phyloP scores from a whole-genome alignment of 306 rosid genomes.

The Leucaena leucocephala region DNA sequence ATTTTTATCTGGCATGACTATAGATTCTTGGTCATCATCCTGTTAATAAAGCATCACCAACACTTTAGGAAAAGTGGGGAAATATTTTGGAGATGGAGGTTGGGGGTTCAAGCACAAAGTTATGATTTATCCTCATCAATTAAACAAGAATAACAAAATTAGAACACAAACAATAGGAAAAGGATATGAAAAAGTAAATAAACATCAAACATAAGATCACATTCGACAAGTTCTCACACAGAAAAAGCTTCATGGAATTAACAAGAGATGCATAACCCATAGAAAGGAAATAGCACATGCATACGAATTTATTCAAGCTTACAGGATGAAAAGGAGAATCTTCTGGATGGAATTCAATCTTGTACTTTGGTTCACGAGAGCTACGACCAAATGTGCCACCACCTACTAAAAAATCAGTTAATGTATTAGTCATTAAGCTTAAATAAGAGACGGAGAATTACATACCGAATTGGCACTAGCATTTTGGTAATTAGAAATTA shows the following conservation, averaged over 20 bases:
- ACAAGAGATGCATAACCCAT: background rate
- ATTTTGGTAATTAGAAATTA: background rate
- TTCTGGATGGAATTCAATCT: constrained; percentile 79
- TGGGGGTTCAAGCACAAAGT: too few relatives aligned
- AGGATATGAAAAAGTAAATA: background rate
- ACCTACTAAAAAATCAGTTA: constrained; percentile 48
- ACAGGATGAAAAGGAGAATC: constrained; percentile 85
- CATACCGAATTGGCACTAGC: background rate
- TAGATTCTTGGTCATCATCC: constrained; percentile 86
- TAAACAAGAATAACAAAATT: background rate
- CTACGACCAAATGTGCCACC: constrained; percentile 72
- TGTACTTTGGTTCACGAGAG: constrained; percentile 89
- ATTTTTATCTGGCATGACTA: constrained; percentile 70
- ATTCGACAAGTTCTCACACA: background rate
- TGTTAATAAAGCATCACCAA: constrained; percentile 37
- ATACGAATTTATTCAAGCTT: constrained; percentile 29
- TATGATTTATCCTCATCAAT: background rate
- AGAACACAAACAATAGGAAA: background rate
- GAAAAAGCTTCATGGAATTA: background rate
- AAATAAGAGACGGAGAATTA: background rate
- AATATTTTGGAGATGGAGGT: background rate
- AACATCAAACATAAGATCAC: background rate
- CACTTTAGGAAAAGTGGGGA: background rate
- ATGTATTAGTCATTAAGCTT: constrained; percentile 8
- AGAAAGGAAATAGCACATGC: constrained; percentile 18